Base-by-base conservation (phyloP, 2,329 filamentous ascomycete genomes). In the Aspergillus sp. region DNA sequence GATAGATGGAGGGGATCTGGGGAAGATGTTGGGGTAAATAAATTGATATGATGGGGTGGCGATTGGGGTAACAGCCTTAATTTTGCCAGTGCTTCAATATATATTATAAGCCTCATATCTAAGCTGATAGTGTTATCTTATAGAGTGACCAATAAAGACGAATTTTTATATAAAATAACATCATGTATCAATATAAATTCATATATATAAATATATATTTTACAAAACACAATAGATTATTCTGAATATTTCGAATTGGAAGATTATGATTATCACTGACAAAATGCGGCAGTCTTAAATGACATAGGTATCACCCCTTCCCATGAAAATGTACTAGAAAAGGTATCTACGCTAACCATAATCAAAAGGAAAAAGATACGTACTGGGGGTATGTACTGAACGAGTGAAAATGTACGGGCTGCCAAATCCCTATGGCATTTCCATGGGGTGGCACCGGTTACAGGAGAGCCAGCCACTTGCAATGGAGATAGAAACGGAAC, bases 341-440 rank as follows among this genome's bases (percentile, higher is more conserved):
- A 55, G 56, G 51, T 55, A 58, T 58, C 56, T 58, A 58, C 51
- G 51, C 51, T 58, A 58, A 58, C 51, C 50, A 58, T 58, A 50
- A 58, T 58, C 45, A 58, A 58, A 50, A 50, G 51, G 45, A 52
- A 51, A 54, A 50, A 57, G 37, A 48, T 33, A 43, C n/a, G 43
- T 23, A 35, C 45, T 55, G 33, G 37, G 50, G 49, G 49, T 52
- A 54, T 58, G 56, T 55, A 58, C 56, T 54, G 23, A 35, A 46
- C 40, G 51, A 55, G 39, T 19, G 51, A 31, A 31, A 52, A 39
- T 54, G 56, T 52, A 49, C 55, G 19, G 19, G 11, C 19, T 48
- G 45, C 25, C 45, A 48, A 21, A 17, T 31, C 15, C 25, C 45
- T 17, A 4, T 19, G 8, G 7, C 40, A 27, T 45, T 15, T 45